Evolutionary conservation across 1,284 basidiomycete species (phyloP), one percentile per base, ranked within the genome.

Genomic region (Tilletia caries): DNA sequence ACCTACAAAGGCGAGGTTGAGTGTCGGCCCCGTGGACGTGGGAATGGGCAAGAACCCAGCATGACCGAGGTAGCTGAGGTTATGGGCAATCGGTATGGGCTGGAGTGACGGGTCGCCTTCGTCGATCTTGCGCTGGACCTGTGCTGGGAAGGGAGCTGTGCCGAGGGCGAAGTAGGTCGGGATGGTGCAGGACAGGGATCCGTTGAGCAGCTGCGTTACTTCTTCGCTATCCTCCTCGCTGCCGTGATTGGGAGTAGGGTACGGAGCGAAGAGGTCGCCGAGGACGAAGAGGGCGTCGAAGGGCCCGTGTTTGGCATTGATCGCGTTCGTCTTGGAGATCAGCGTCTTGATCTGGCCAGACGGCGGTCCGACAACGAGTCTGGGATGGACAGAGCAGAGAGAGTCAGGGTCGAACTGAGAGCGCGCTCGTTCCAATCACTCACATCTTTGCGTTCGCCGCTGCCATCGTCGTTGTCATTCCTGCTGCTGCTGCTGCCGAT

Each of bases 161-260:
- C 92, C 95, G 83, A 92, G 89, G 87, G 92, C 93, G 74, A 97
- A 90, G 85, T 97, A 98, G 69, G 93, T 95, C 74, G 92, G 90
- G 27, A 96, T 85, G 4, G 95, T 70, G 76, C 73, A 68, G 34
- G 43, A 86, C 29, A 93, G 80, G 37, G 86, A 84, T 1, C 89
- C 92, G 2, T 87, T 85, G 65, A 95, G 79, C 34, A 95, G 83
- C 72, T 89, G 86, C 4, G 82, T 79, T 68, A 93, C 89, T 43
- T 85, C 83, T 52, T 88, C 86, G 85, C 82, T 1, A 86, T 78
- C n/a, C n/a, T n/a, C n/a, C n/a, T n/a, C n/a, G n/a, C n/a, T n/a
- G n/a, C n/a, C n/a, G n/a, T n/a, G n/a, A n/a, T n/a, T n/a, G n/a
- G n/a, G n/a, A n/a, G n/a, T n/a, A n/a, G n/a, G n/a, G 13, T 68